These are phyloP conservation scores for Nicotiana obtusifolia DNA, from an alignment of 257 asterid genomes.

Conservation along the genomic window DNA sequence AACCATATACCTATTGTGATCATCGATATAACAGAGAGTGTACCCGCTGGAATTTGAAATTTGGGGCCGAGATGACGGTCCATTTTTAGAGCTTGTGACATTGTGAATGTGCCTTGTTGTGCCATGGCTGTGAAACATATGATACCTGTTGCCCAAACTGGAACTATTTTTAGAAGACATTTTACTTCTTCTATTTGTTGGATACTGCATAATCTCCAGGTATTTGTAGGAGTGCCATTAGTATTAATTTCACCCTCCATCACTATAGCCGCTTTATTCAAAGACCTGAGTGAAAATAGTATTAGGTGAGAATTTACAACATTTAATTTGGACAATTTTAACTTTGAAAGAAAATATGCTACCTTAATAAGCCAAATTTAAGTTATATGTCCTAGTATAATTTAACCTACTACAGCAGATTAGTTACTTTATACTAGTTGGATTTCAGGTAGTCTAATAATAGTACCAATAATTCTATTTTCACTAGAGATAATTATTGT, in stretches of 20 bases:
- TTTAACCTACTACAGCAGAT: neutral
- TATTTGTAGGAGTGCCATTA: neutral
- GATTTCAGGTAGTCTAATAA: no score
- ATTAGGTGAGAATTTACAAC: neutral
- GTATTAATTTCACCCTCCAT: neutral
- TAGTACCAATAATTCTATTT: no score
- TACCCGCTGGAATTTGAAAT: constrained; percentile 63
- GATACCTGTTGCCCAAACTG: constrained; percentile 76
- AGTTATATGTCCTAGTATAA: neutral
- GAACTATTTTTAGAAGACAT: constrained; percentile 52
- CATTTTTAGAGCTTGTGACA: constrained; percentile 68
- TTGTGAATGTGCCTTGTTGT: constrained; percentile 72
- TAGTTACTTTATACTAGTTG: neutral
- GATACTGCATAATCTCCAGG: neutral
- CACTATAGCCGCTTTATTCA: constrained; percentile 6
- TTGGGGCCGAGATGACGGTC: constrained; percentile 63
- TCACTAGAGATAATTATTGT: no score
- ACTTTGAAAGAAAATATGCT: neutral
- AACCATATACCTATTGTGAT: constrained; percentile 60
- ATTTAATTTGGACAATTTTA: neutral
- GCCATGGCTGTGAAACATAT: constrained; percentile 60
- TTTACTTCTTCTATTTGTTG: constrained; percentile 78
- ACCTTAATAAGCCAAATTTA: neutral
- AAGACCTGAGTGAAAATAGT: neutral
- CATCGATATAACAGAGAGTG: constrained; percentile 57